Conservation (phyloP, 345 rosid genomes). For the Alliaria petiolata region DNA sequence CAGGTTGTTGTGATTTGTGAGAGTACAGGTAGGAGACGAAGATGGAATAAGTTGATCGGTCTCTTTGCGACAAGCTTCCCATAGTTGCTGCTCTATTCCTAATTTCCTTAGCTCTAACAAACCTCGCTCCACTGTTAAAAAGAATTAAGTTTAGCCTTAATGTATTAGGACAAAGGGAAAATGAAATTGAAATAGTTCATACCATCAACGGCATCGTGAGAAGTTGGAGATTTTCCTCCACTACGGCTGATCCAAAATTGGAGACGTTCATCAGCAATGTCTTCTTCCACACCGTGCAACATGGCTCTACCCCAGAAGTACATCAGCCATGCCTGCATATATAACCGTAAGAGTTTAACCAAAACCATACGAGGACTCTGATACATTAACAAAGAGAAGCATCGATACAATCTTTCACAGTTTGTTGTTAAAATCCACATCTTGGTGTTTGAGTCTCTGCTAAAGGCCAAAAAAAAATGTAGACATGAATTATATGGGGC, state of each 20-base stretch:
- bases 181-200: background rate
- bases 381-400: background rate
- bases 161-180: background rate
- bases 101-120: slow-evolving; percentile 74
- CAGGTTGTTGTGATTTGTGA: slow-evolving; percentile 14
- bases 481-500: background rate
- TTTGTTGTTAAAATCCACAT: background rate
- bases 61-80: slow-evolving; percentile 89
- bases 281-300: slow-evolving; percentile 69
- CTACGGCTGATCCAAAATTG: slow-evolving; percentile 66
- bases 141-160: background rate
- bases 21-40: slow-evolving; percentile 28
- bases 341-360: background rate
- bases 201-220: slow-evolving; percentile 81
- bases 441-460: background rate
- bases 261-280: slow-evolving; percentile 75
- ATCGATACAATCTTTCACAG: background rate
- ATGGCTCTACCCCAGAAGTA: slow-evolving; percentile 87
- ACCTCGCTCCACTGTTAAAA: slow-evolving; percentile 66
- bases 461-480: background rate
- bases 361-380: background rate
- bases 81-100: slow-evolving; percentile 77
- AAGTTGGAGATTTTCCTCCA: slow-evolving; percentile 46
- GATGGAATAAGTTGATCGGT: slow-evolving; percentile 35
- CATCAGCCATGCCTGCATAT: slow-evolving; percentile 69